Base-by-base conservation (phyloP, 176 grass and related monocot genomes). In the Zea luxurians region DNA sequence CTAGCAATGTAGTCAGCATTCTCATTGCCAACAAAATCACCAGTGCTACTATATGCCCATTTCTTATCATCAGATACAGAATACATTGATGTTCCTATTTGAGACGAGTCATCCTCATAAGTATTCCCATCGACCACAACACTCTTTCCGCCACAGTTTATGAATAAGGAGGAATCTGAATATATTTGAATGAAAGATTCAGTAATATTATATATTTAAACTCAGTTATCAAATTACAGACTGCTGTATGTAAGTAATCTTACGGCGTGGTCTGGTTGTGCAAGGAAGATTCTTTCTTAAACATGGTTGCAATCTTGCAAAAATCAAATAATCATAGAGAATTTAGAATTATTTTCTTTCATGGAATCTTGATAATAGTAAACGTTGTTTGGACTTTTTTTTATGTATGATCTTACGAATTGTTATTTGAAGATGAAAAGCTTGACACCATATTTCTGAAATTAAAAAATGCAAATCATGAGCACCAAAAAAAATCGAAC, bases 31-130 rank as follows among this genome's bases (percentile, higher is more conserved):
- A 88, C 65, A 86, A 97, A 97, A 67, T 91, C 93, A 64, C 93
- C 93, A 75, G 93, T 97, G 62, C 88, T 93, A 81, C 93, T 97
- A 66, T 89, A 97, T 52, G 88, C 93, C 91, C 91, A 97, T 77
- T 79, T 91, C 70, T 27, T 70, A 72, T 81, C 70, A 45, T 80
- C 64, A 10, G 78, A 80, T 16, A 77, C n/a, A 48, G 3, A 27
- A 75, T 82, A 97, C 18, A 59, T 74, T 74, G 93, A 85, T 82
- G 93, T 93, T 70, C 93, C 93, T 75, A 87, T 84, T 79, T 75
- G 86, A n/a, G 71, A 85, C n/a, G 73, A 83, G 62, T 97, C 93
- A 48, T 86, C 93, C 73, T 93, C 62, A 17, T 87, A 97, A 35
- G 53, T 61, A 85, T 75, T 79, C 3, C 75, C 81, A 49, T 93